A percentile compares a stretch with the other conserved stretches of the same genome.
These are phyloP conservation scores for Hemerocallis citrina DNA, from an alignment of 106 monocot genomes.

Conservation along the genomic window DNA sequence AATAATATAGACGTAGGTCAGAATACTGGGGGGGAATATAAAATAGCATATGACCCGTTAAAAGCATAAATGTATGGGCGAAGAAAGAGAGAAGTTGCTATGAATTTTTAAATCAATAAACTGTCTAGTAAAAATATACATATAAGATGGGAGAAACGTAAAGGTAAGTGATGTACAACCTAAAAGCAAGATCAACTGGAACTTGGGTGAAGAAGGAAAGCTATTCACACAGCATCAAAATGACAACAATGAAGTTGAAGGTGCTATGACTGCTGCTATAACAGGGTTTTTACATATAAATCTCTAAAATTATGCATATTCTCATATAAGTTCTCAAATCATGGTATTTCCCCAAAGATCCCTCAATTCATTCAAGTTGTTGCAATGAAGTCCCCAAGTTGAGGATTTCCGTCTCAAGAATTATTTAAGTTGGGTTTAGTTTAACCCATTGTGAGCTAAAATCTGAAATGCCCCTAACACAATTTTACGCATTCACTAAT, in stretches of 20 bases:
- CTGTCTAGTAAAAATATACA: neutral
- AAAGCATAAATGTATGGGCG: neutral
- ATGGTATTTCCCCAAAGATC: too few relatives aligned
- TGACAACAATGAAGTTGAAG: neutral
- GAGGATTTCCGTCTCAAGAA: too few relatives aligned
- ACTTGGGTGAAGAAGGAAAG: neutral
- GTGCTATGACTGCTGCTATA: neutral
- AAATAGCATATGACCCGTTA: neutral
- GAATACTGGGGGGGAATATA: neutral
- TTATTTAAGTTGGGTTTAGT: too few relatives aligned
- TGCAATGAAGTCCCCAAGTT: too few relatives aligned
- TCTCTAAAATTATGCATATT: too few relatives aligned
- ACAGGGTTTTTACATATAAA: neutral
- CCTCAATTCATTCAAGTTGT: neutral
- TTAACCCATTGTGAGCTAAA: too few relatives aligned
- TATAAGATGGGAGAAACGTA: neutral
- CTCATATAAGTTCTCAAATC: too few relatives aligned
- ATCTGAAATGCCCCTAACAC: too few relatives aligned
- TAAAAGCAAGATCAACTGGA: neutral
- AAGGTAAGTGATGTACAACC: neutral
- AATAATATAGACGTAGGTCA: conserved; percentile 6
- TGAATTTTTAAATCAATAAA: neutral
- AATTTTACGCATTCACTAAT: too few relatives aligned
- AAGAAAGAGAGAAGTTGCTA: neutral
- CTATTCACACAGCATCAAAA: neutral